A percentile compares a stretch with the other conserved stretches of the same genome.
These are phyloP conservation scores for Sphagnum contortum DNA, from an alignment of 225 moss, liverwort and hornwort genomes.

Conservation along the genomic window DNA sequence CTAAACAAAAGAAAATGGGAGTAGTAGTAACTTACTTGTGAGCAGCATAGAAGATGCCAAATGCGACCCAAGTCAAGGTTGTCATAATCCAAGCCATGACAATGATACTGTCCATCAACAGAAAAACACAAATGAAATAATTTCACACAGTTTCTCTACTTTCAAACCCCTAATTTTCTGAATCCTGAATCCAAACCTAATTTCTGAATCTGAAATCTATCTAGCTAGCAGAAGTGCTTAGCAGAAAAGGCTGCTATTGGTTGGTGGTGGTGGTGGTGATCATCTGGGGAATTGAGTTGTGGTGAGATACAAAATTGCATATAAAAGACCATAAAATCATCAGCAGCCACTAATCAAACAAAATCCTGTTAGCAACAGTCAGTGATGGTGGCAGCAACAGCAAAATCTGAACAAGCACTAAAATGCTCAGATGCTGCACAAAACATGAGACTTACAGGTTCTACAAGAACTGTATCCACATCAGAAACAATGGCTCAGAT, in stretches of 20 bases:
- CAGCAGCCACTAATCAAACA: too few relatives aligned
- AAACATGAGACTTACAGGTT: neutral
- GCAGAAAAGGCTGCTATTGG: too few relatives aligned
- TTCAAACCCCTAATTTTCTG: too few relatives aligned
- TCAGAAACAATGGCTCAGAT: neutral
- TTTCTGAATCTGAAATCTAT: neutral
- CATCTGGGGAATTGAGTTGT: too few relatives aligned
- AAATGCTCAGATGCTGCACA: neutral
- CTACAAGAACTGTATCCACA: neutral
- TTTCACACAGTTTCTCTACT: neutral
- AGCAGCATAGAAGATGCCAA: conserved; percentile 37
- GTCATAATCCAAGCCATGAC: conserved; percentile 43
- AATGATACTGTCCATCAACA: conserved; percentile 27
- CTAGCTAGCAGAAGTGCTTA: neutral
- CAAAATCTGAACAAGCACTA: neutral
- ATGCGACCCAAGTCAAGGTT: conserved; percentile 43
- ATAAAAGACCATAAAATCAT: too few relatives aligned
- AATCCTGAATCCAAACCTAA: neutral
- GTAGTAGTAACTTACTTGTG: conserved; percentile 23
- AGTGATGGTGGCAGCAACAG: too few relatives aligned
- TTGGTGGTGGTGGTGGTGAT: too few relatives aligned
- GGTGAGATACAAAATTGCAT: too few relatives aligned
- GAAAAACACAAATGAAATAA: neutral
- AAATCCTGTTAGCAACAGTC: too few relatives aligned
- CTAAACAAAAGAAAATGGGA: too few relatives aligned